A percentile compares a stretch with the other conserved stretches of the same genome.
Evolutionary conservation across 192 early-diverging fungal species (phyloP).

Genomic region (Backusella parvicylindrica): DNA sequence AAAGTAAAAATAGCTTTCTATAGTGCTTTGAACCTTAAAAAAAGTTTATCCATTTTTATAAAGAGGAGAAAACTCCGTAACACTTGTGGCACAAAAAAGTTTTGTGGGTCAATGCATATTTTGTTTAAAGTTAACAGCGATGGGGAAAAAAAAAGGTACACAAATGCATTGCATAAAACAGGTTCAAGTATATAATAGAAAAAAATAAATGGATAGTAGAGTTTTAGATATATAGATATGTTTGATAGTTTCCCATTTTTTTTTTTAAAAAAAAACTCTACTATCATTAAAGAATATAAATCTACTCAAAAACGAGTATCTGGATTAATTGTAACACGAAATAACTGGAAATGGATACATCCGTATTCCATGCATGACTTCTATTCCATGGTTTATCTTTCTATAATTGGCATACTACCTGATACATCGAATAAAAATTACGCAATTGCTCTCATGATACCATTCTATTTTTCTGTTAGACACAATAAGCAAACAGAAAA

Average conservation of each 20-base stretch:
- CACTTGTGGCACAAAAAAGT: not conserved
- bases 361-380: not conserved
- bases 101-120: not conserved
- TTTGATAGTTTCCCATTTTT: not conserved
- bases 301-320: not conserved
- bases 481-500: not conserved
- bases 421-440: not conserved
- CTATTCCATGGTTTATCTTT: not conserved
- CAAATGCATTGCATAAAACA: not conserved
- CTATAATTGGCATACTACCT: not conserved
- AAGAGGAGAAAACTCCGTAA: not conserved
- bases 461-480: not conserved
- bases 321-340: not conserved
- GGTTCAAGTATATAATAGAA: not conserved
- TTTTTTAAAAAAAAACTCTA: too few species aligned
- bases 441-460: not conserved
- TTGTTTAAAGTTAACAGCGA: not conserved
- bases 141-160: not conserved
- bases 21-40: not conserved
- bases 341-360: not conserved
- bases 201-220: too few species aligned
- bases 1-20: not conserved
- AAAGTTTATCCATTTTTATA: not conserved
- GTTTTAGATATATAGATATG: not conserved
- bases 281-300: too few species aligned